Evolutionary conservation across 768 basidiomycete genomes (phyloP), one percentile per base, ranked within the genome.

Genomic region (Suillus occidentalis): DNA sequence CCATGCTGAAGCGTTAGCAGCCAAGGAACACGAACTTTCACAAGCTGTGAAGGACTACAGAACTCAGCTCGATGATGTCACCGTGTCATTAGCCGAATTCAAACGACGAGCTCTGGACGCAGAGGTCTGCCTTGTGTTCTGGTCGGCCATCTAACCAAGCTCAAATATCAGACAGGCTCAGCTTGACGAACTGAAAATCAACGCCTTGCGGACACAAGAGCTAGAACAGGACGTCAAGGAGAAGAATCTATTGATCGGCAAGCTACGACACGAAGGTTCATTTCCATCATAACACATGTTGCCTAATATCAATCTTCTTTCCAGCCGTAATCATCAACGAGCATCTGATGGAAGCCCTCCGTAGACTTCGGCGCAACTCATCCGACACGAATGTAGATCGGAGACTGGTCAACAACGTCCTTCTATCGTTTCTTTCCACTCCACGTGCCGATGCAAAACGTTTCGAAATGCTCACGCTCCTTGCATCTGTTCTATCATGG

Each of bases 291-390:
- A 28, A 25, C 37, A 52, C 28, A 31, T 43, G 60, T 47, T 25
- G 25, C 39, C 18, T 28, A 55, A 52, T 66, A n/a, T 61, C 55
- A 36, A 63, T 69, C 40, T 31, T n/a, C 40, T 10, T 25, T 25
- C 14, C 68, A 97, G 97, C 91, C 60, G 95, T 99, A 16, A 97
- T 98, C 65, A 89, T 96, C 74, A 99, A 99, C 69, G 97, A 99
- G 73, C 97, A 99, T 72, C 83, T 99, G 13, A 97, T 95, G 71
- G 97, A 99, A 77, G 97, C 97, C 4, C 85, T 99, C n/a, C 92
- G 97, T 14, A 89, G 97, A 28, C 84, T 99, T 59, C 88, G 94
- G 55, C 90, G 89, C 68, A 92, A 89, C 65, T 89, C 93, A 0
- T 86, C 92, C 8, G 87, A 87, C 55, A 93, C 87, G 55, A 98